A percentile compares a stretch with the other conserved stretches of the same genome.
These are phyloP conservation scores for Aristolochia californica DNA, from an alignment of 164 flowering plant species.

Conservation along the genomic window DNA sequence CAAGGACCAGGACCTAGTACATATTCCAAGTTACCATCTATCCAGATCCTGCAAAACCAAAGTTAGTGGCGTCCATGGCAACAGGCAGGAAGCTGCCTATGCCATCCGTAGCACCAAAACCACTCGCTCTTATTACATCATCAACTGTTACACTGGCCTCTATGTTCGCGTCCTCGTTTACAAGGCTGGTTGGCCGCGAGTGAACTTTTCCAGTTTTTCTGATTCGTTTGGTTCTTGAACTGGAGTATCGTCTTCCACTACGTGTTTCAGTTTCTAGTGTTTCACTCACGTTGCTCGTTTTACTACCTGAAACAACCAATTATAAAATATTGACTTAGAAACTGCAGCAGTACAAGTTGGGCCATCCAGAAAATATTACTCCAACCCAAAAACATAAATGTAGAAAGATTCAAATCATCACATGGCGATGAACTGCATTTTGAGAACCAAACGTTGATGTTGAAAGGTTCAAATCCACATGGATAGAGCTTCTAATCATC, in stretches of 20 bases:
- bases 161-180: slow-evolving; percentile 17
- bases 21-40: slow-evolving; percentile 9
- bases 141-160: slow-evolving; percentile 34
- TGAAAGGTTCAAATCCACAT: no score
- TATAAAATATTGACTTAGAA: not conserved
- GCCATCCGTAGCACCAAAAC: slow-evolving; percentile 52
- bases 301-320: not conserved
- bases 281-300: not conserved
- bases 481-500: no score
- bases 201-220: not conserved
- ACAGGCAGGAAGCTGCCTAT: slow-evolving; percentile 75
- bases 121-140: slow-evolving; percentile 30
- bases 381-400: no score
- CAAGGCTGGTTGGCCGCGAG: no score
- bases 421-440: no score
- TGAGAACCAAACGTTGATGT: no score
- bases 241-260: not conserved
- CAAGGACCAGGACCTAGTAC: no score
- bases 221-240: not conserved
- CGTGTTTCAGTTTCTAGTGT: not conserved
- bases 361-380: no score
- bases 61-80: slow-evolving; percentile 47
- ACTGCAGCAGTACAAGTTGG: not conserved
- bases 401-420: no score
- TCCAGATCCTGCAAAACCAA: slow-evolving; percentile 41